These are phyloP conservation scores for Brassica rapa DNA, from an alignment of 345 rosid genomes.

Conservation along the genomic window DNA sequence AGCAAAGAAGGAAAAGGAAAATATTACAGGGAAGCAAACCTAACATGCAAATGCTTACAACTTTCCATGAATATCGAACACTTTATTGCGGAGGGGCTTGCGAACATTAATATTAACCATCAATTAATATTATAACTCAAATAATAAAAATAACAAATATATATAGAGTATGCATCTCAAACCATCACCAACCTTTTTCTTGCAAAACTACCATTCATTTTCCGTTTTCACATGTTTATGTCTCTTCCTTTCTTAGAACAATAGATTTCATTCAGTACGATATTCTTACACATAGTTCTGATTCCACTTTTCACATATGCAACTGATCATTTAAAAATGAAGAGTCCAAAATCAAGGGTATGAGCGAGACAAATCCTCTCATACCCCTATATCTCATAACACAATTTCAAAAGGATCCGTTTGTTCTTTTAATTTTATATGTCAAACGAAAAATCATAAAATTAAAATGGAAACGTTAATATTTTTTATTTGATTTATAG, in stretches of 20 bases:
- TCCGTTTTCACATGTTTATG: conserved; percentile 31
- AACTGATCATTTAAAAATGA: not conserved
- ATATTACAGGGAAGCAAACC: conserved; percentile 30
- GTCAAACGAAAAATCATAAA: too few species aligned
- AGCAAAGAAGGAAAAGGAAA: conserved; percentile 9
- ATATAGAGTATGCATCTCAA: conserved; percentile 24
- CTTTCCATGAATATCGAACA: conserved; percentile 26
- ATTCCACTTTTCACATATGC: not conserved
- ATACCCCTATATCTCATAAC: too few species aligned
- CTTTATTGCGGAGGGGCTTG: conserved; percentile 15
- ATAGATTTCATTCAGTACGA: not conserved
- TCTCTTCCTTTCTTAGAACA: conserved; percentile 18
- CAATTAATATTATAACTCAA: conserved; percentile 14
- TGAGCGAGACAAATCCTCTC: not conserved
- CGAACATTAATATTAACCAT: conserved; percentile 30
- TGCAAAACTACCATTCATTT: conserved; percentile 23
- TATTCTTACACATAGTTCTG: conserved; percentile 8
- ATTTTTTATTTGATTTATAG: too few species aligned
- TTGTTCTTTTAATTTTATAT: too few species aligned
- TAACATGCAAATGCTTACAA: conserved; percentile 36
- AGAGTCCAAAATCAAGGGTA: not conserved
- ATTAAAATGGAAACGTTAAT: too few species aligned
- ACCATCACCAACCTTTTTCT: not conserved
- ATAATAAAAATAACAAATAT: not conserved
- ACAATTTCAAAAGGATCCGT: too few species aligned